Percentiles rank a stretch among this genome's conserved stretches.
phyloP scores from a whole-genome alignment of 2,329 filamentous ascomycete species.

The Phyllosticta citriasiana region DNA sequence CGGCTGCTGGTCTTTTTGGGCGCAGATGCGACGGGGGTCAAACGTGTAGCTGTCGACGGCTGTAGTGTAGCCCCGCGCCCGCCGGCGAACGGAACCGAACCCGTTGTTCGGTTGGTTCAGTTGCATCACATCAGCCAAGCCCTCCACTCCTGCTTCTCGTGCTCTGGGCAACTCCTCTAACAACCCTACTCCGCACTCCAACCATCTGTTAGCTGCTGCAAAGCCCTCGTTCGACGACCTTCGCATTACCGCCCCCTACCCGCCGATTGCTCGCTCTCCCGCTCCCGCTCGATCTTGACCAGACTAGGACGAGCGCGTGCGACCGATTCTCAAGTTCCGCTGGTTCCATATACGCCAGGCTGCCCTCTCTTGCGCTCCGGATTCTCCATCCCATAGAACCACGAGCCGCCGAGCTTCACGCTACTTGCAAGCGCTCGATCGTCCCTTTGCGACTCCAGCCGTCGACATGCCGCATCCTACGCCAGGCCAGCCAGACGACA shows the following conservation, averaged over 20 bases:
- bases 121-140: not conserved
- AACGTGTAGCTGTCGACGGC: no score
- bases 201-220: not conserved
- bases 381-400: not conserved
- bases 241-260: not conserved
- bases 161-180: not conserved
- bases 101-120: not conserved
- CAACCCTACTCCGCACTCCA: not conserved
- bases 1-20: no score
- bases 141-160: not conserved
- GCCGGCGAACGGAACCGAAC: no score
- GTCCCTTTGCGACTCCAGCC: not conserved
- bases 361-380: not conserved
- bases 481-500: constrained; percentile 5
- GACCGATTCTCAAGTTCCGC: not conserved
- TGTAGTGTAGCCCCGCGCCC: no score
- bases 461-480: constrained; percentile 11
- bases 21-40: no score
- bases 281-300: not conserved
- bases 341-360: not conserved
- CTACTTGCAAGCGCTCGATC: not conserved
- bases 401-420: not conserved
- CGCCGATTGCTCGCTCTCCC: not conserved
- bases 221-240: not conserved
- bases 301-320: not conserved